These are phyloP conservation scores for Thalassiosira hispida DNA, from an alignment of 352 stramenopile species.

Conservation along the genomic window DNA sequence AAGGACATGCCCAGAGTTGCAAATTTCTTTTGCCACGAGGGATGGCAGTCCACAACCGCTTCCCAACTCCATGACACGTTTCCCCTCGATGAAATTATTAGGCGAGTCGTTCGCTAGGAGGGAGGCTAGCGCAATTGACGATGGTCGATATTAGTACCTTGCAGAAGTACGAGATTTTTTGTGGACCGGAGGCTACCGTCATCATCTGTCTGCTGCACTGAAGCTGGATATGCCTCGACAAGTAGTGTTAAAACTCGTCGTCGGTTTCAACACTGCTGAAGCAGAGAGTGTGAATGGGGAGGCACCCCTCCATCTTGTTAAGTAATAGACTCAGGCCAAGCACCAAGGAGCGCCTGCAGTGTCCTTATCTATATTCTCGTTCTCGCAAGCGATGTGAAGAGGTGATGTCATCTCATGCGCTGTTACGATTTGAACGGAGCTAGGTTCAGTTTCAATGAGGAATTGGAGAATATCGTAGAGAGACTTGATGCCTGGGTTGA, in stretches of 20 bases:
- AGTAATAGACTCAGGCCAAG: neutral
- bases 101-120: constrained; percentile 11
- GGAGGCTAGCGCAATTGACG: constrained; percentile 39
- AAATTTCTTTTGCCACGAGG: constrained; percentile 28
- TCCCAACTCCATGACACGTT: constrained; percentile 47
- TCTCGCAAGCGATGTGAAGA: neutral
- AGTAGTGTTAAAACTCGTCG: constrained; percentile 1
- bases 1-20: constrained; percentile 14
- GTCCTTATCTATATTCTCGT: neutral
- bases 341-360: neutral
- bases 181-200: constrained; percentile 1
- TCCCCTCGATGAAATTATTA: constrained; percentile 5
- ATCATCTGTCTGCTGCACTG: too few relatives aligned
- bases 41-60: constrained; percentile 43
- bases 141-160: constrained; percentile 40
- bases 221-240: neutral
- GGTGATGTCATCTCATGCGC: neutral
- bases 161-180: constrained; percentile 23
- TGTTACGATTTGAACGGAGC: neutral
- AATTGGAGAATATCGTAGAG: neutral
- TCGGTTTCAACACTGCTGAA: neutral
- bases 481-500: neutral
- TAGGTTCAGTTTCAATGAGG: neutral
- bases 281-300: constrained; percentile 22
- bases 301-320: neutral